Evolutionary conservation across 78 protist species (phyloP).

Genomic region (Guillardia theta): DNA sequence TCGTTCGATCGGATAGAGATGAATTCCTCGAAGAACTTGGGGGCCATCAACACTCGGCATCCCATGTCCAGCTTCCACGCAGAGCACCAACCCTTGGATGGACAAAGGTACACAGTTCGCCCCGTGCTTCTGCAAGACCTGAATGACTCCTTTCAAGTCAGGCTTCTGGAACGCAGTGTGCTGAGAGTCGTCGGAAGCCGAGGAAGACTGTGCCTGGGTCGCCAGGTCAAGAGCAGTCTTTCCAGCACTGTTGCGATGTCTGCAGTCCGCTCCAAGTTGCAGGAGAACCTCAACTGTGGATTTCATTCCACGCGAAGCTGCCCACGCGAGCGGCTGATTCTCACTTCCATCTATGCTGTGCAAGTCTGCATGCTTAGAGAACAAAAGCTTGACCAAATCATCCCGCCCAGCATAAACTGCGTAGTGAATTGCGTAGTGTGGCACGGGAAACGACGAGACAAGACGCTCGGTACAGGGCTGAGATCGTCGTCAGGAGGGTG

Average conservation of each 20-base stretch:
- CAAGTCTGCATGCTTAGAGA: background rate
- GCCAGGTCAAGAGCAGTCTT: background rate
- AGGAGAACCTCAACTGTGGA: background rate
- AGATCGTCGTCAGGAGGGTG: background rate
- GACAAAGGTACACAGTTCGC: too few species aligned
- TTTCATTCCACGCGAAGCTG: background rate
- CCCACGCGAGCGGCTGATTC: conserved; percentile 26
- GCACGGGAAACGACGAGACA: background rate
- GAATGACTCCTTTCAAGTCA: background rate
- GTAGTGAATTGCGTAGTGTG: background rate
- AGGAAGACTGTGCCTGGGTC: too few species aligned
- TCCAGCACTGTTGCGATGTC: background rate
- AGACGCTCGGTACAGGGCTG: background rate
- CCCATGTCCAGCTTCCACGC: background rate
- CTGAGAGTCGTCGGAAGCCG: too few species aligned
- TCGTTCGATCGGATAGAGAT: background rate
- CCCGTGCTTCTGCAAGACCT: too few species aligned
- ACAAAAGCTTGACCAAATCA: background rate
- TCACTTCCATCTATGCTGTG: background rate
- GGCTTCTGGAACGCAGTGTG: too few species aligned
- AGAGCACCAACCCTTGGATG: background rate
- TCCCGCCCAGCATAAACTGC: background rate
- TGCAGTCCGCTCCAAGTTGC: background rate
- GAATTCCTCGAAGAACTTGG: background rate
- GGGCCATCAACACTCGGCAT: background rate